Evolutionary conservation across 2,329 filamentous ascomycete species (phyloP).

Genomic region (Verticillium zaregamsianum): DNA sequence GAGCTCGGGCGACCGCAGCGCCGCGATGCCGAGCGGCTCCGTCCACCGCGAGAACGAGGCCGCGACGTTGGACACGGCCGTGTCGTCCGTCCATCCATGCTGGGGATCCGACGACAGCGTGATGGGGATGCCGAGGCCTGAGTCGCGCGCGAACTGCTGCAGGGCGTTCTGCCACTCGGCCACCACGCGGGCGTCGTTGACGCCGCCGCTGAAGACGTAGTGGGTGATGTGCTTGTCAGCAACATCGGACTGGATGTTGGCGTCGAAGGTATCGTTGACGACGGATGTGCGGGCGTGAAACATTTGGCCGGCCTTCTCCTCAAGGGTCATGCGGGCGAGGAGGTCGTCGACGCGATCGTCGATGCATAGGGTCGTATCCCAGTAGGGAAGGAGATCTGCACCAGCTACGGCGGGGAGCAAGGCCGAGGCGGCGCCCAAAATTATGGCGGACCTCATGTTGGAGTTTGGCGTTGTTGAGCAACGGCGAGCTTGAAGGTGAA

Average conservation of each 20-base stretch:
- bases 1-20: conserved; percentile 36
- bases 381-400: conserved; percentile 9
- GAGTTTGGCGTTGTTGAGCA: not conserved
- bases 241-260: conserved; percentile 25
- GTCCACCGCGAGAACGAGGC: conserved; percentile 47
- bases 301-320: conserved; percentile 44
- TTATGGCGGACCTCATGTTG: not conserved
- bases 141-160: conserved; percentile 37
- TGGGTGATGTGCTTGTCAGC: conserved; percentile 33
- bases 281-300: conserved; percentile 33
- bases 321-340: conserved; percentile 38
- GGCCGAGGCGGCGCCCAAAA: not conserved
- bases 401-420: not conserved
- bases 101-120: conserved; percentile 44
- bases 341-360: conserved; percentile 44
- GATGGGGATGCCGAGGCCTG: conserved; percentile 42
- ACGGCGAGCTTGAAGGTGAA: not conserved
- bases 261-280: conserved; percentile 15
- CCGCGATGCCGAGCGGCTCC: conserved; percentile 44
- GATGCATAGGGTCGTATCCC: conserved; percentile 30
- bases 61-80: conserved; percentile 37
- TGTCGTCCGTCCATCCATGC: conserved; percentile 37
- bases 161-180: conserved; percentile 37
- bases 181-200: conserved; percentile 28
- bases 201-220: conserved; percentile 40